Conservation (phyloP, 2,329 filamentous ascomycete genomes). For the Chaetomium strumarium region DNA sequence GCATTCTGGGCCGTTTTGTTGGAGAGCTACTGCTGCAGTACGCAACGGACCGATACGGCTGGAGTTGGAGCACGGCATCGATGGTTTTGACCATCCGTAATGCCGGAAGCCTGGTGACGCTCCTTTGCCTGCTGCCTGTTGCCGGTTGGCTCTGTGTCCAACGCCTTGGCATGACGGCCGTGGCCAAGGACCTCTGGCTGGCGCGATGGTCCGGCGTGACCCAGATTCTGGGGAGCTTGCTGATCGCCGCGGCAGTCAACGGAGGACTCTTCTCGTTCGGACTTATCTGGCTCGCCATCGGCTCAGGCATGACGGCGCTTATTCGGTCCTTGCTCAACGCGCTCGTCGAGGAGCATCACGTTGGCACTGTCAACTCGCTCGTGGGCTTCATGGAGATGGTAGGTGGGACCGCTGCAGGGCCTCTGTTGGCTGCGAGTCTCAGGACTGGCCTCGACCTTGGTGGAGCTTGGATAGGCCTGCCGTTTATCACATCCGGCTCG, state of each 20-base stretch:
- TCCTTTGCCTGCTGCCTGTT: constrained; percentile 35
- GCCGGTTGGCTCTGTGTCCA: constrained; percentile 30
- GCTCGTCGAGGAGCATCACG: constrained; percentile 47
- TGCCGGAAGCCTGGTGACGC: constrained; percentile 33
- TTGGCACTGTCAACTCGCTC: constrained; percentile 49
- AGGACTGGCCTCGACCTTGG: constrained; percentile 41
- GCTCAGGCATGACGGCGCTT: constrained; percentile 38
- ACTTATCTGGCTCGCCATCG: constrained; percentile 41
- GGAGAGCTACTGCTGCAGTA: constrained; percentile 46
- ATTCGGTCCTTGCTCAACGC: constrained; percentile 47
- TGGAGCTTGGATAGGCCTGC: constrained; percentile 44
- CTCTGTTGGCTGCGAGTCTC: constrained; percentile 43
- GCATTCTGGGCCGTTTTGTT: constrained; percentile 30
- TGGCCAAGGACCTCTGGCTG: constrained; percentile 38
- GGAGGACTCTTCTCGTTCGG: constrained; percentile 33
- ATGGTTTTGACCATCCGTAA: constrained; percentile 37
- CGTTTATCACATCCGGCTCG: constrained; percentile 37
- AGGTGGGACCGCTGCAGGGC: constrained; percentile 42
- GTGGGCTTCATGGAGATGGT: constrained; percentile 45
- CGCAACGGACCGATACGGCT: constrained; percentile 44
- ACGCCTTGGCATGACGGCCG: constrained; percentile 27
- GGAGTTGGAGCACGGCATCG: constrained; percentile 43
- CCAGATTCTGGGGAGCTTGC: constrained; percentile 31
- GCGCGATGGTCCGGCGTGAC: constrained; percentile 31
- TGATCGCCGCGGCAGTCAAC: constrained; percentile 34